Conservation (phyloP, 805 yeast genomes). For the Teunomyces panamensis region DNA sequence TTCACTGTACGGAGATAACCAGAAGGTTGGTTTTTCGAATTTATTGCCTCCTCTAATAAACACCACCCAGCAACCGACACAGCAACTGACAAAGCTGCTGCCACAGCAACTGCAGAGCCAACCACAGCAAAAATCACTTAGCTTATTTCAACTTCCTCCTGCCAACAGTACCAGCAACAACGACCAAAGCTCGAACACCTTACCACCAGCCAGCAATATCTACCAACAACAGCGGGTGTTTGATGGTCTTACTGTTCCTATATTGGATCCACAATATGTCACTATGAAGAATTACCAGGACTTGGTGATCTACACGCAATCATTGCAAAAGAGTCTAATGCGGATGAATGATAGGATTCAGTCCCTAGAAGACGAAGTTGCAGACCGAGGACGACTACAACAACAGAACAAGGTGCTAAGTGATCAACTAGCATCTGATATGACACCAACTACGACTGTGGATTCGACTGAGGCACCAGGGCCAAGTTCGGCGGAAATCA, state of each 20-base stretch:
- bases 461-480: too few relatives aligned
- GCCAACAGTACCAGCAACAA: background rate
- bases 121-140: constrained; percentile 11
- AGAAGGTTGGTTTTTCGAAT: background rate
- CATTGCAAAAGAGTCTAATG: constrained; percentile 26
- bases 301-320: constrained; percentile 30
- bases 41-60: constrained; percentile 9
- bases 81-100: constrained; percentile 4
- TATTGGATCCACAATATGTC: background rate
- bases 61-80: background rate
- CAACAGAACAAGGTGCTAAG: background rate
- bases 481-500: too few relatives aligned
- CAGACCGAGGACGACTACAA: constrained; percentile 5
- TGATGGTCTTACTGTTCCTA: background rate
- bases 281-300: constrained; percentile 29
- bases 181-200: background rate
- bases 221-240: background rate
- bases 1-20: background rate
- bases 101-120: constrained; percentile 14
- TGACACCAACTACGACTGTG: background rate
- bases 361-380: constrained; percentile 24
- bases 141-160: constrained; percentile 4
- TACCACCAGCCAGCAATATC: background rate
- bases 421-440: background rate
- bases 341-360: constrained; percentile 26